Evolutionary conservation across 2,329 filamentous ascomycete species (phyloP), one percentile per base, ranked within the genome.

Genomic region (Mycocentrospora acerina): DNA sequence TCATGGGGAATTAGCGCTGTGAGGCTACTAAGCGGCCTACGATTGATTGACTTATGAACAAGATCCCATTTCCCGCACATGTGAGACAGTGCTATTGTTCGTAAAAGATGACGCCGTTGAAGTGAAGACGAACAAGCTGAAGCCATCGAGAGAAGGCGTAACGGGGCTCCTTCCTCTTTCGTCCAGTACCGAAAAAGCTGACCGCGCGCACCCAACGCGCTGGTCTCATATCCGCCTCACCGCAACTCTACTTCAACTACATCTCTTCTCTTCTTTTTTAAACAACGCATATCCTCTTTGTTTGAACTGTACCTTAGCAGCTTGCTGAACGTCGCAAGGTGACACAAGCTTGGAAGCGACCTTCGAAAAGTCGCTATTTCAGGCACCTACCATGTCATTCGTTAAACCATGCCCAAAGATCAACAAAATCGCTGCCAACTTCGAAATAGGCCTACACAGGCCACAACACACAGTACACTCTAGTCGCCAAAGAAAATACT

Each of bases 101-200:
- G 14, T 15, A 14, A 31, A 24, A 11, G 18, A 11, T 10, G 7
- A 25, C 25, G 37, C 34, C 4, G 33, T 40, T 7, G 26, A 40
- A 17, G 30, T 40, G 37, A 34, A 38, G 29, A 37, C 27, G 32
- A 30, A 24, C 26, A 28, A 37, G 37, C 37, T 40, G 34, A 41
- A 29, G 19, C 8, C 29, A 25, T 17, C 18, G 15, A n/a, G 31
- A 29, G 30, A 37, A 26, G 28, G 37, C 31, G 34, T 12, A 11
- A 10, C 26, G 41, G 41, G 29, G 41, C 35, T 37, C 29, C 17
- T 48, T 42, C 38, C 36, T 15, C 29, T 45, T 48, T 40, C 7
- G 45, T 48, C 31, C 22, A 37, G 32, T 32, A 35, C 44, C 38
- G 32, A 22, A 38, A 33, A 32, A 47, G 48, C 48, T 51, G 47